Evolutionary conservation across 2,329 filamentous ascomycete species (phyloP).

Genomic region (Penicillium thymicola): DNA sequence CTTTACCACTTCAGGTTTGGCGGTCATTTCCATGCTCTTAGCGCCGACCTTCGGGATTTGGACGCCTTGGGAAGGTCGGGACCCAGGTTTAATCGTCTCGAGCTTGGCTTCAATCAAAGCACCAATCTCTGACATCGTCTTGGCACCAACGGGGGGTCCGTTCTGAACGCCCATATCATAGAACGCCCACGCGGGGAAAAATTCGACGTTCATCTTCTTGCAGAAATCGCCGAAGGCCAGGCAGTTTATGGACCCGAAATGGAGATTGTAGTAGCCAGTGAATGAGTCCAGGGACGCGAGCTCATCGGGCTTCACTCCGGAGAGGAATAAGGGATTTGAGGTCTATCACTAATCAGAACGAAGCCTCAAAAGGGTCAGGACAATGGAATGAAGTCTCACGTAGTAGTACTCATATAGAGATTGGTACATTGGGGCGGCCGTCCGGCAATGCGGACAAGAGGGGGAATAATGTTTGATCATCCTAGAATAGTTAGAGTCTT

Average conservation of each 20-base stretch:
- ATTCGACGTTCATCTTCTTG: constrained; percentile 60
- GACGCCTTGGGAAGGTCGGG: constrained; percentile 64
- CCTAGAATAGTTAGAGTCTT: constrained; percentile 34
- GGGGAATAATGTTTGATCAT: constrained; percentile 55
- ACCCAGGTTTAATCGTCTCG: constrained; percentile 76
- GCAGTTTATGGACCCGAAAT: constrained; percentile 84
- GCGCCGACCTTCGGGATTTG: constrained; percentile 70
- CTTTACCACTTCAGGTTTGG: constrained; percentile 39
- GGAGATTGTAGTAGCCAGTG: constrained; percentile 79
- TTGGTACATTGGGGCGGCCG: constrained; percentile 80
- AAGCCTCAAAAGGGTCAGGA: not conserved
- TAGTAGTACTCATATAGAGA: constrained; percentile 92
- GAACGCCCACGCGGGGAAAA: constrained; percentile 73
- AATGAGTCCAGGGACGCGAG: constrained; percentile 63
- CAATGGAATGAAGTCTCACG: constrained; percentile 30
- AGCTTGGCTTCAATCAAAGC: constrained; percentile 71
- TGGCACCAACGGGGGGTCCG: constrained; percentile 63
- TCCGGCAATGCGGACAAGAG: constrained; percentile 66
- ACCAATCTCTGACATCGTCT: constrained; percentile 64
- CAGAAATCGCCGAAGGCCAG: constrained; percentile 79
- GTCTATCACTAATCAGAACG: constrained; percentile 54
- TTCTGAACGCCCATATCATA: constrained; percentile 73
- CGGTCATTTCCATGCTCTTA: constrained; percentile 45
- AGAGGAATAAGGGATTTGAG: constrained; percentile 63
- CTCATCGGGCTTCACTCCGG: constrained; percentile 50